phyloP scores from a whole-genome alignment of 768 basidiomycete genomes.

The Tylopilus sp. region DNA sequence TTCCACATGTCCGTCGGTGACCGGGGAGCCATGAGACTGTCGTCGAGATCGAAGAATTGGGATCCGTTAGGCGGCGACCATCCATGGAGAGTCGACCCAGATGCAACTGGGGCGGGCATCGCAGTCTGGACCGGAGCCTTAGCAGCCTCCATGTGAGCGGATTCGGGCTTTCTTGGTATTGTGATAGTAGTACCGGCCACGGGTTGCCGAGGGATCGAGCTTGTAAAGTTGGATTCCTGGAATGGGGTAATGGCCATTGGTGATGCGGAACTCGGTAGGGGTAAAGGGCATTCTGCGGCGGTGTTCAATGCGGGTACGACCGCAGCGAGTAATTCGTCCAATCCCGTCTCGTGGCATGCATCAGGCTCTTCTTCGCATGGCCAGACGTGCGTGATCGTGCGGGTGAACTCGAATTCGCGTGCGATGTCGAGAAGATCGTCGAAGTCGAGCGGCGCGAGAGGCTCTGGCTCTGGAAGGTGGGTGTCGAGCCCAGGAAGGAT shows the following conservation, averaged over 20 bases:
- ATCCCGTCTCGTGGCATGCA: conserved; percentile 3
- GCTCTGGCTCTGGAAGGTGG: background rate
- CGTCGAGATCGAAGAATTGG: conserved; percentile 24
- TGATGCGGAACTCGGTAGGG: background rate
- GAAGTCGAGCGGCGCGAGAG: conserved; percentile 16
- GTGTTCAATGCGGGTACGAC: background rate
- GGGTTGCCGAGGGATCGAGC: background rate
- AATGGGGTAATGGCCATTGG: background rate
- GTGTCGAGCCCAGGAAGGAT: background rate
- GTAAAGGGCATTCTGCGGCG: conserved; percentile 5
- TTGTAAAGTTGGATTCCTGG: background rate
- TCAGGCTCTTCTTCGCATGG: conserved; percentile 14
- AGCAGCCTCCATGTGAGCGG: background rate
- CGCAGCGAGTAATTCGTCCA: conserved; percentile 20
- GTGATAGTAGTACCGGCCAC: background rate
- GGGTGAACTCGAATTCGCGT: conserved; percentile 26
- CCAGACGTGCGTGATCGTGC: conserved; percentile 20
- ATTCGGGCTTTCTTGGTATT: background rate
- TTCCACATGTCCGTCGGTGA: background rate
- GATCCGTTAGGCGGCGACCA: conserved; percentile 27
- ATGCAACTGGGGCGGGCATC: background rate
- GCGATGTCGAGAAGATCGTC: conserved; percentile 30
- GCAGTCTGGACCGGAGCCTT: conserved; percentile 1
- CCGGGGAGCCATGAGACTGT: conserved; percentile 12
- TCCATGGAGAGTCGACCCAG: conserved; percentile 13